Evolutionary conservation across 2,329 filamentous ascomycete species (phyloP).

Genomic region (Aureobasidium zeae): DNA sequence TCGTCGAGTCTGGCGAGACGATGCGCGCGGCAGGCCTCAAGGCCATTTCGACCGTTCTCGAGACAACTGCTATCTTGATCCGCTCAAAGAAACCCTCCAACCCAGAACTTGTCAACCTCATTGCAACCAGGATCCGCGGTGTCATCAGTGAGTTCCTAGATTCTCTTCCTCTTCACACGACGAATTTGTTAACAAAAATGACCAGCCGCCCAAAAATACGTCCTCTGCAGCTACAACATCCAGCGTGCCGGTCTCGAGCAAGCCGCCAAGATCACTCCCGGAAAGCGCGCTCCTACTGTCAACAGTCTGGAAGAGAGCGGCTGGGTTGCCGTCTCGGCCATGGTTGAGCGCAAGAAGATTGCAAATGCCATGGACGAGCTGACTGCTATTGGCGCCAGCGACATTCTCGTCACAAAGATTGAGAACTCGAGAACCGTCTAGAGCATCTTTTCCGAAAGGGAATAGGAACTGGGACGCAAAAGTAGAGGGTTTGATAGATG

Average conservation of each 20-base stretch:
- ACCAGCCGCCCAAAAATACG: conserved; percentile 74
- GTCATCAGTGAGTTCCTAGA: conserved; percentile 62
- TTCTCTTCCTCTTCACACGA: too few relatives aligned
- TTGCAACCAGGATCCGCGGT: conserved; percentile 77
- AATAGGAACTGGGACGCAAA: too few relatives aligned
- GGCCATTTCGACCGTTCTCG: conserved; percentile 86
- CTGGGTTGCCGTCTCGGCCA: conserved; percentile 90
- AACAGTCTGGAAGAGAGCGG: conserved; percentile 79
- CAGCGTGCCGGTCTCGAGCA: conserved; percentile 56
- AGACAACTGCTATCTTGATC: conserved; percentile 81
- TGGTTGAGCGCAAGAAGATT: conserved; percentile 84
- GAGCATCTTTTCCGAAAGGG: background rate
- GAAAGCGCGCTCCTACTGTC: conserved; percentile 85
- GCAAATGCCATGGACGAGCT: conserved; percentile 81
- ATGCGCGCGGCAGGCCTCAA: conserved; percentile 94
- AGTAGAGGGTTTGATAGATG: conserved; percentile 67
- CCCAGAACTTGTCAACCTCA: conserved; percentile 69
- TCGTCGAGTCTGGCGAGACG: conserved; percentile 96
- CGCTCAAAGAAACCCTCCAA: conserved; percentile 79
- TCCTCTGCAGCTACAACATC: conserved; percentile 95
- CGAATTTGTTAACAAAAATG: too few relatives aligned
- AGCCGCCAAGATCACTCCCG: conserved; percentile 74
- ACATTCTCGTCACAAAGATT: conserved; percentile 78
- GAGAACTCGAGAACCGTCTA: conserved; percentile 59
- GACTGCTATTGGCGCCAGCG: conserved; percentile 64